Percentiles rank a stretch among this genome's conserved stretches.
phyloP scores from a whole-genome alignment of 305 asterid genomes.

The Coffea humblotiana region DNA sequence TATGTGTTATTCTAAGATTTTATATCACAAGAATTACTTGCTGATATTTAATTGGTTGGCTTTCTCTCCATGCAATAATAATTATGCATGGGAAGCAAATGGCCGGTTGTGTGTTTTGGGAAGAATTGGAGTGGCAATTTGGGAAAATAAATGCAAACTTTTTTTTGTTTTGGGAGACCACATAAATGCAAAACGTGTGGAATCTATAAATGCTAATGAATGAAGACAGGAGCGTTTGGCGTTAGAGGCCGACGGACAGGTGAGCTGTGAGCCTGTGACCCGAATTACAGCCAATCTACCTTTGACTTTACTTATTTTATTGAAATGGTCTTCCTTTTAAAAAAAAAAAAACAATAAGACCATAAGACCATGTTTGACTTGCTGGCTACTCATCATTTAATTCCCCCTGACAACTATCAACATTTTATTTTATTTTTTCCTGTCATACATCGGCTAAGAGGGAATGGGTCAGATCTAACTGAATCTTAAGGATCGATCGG shows the following conservation, averaged over 20 bases:
- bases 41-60: neutral
- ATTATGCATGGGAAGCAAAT: neutral
- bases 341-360: too few relatives aligned
- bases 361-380: slow-evolving; percentile 9
- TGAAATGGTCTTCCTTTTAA: neutral
- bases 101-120: neutral
- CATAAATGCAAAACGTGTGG: neutral
- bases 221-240: neutral
- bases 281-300: neutral
- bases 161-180: too few relatives aligned
- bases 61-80: neutral
- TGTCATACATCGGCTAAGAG: too few relatives aligned
- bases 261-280: neutral
- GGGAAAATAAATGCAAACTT: neutral
- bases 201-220: neutral
- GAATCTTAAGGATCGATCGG: too few relatives aligned
- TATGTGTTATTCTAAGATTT: neutral
- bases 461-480: too few relatives aligned
- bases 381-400: neutral
- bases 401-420: too few relatives aligned
- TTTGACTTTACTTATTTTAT: slow-evolving; percentile 9
- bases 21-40: neutral
- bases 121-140: neutral
- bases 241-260: neutral
- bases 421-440: too few relatives aligned